Conservation (phyloP, 345 rosid genomes). For the Diplotaxis tenuifolia region DNA sequence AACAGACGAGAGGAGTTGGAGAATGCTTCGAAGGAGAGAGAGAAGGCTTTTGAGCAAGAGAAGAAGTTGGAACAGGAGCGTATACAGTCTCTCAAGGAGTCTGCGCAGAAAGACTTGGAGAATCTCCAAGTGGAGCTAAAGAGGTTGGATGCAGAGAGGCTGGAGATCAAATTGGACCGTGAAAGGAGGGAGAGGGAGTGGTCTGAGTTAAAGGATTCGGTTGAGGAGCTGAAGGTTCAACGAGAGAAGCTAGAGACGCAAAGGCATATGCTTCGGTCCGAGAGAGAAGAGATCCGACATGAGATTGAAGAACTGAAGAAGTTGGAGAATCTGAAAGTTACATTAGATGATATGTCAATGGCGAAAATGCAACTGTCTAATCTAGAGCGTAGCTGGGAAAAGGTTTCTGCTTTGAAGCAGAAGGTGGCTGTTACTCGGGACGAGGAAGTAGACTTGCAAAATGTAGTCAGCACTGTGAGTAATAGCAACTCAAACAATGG, state of each 20-base stretch:
- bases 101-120: too few species aligned
- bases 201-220: constrained; percentile 64
- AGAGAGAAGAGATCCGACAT: constrained; percentile 64
- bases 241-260: constrained; percentile 74
- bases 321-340: constrained; percentile 74
- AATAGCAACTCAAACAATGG: constrained; percentile 38
- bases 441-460: constrained; percentile 38
- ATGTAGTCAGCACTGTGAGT: constrained; percentile 32
- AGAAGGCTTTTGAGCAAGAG: constrained; percentile 76
- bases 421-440: constrained; percentile 40
- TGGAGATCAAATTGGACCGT: constrained; percentile 73
- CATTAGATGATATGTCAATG: constrained; percentile 66
- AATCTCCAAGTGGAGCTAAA: too few species aligned
- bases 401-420: constrained; percentile 53
- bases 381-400: constrained; percentile 56
- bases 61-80: too few species aligned
- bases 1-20: constrained; percentile 83
- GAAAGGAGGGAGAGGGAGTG: constrained; percentile 82
- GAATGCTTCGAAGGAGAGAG: constrained; percentile 62
- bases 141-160: constrained; percentile 77
- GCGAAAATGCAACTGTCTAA: constrained; percentile 63
- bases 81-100: too few species aligned
- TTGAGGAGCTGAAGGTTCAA: constrained; percentile 80
- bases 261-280: constrained; percentile 72
- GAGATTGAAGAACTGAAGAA: constrained; percentile 67